Percentiles rank a stretch among this genome's conserved stretches.
Evolutionary conservation across 768 basidiomycete species (phyloP).

Genomic region (Tricholoma flavovirens): DNA sequence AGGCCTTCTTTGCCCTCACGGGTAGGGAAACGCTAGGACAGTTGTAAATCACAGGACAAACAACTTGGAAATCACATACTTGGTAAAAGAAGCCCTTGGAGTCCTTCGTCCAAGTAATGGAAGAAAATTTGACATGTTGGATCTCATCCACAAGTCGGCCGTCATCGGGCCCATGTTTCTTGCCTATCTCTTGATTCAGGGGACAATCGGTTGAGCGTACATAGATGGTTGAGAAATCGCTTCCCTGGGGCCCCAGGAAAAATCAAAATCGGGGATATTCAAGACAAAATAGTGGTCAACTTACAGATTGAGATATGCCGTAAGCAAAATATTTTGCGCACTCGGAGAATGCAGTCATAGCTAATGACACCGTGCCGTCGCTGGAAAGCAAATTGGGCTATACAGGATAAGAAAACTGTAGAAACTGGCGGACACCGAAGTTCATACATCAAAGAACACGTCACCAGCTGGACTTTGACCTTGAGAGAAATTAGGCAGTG

Average conservation of each 20-base stretch:
- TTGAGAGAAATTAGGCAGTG: slow-evolving; percentile 49
- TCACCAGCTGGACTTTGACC: slow-evolving; percentile 46
- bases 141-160: slow-evolving; percentile 59
- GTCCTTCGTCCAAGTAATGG: slow-evolving; percentile 69
- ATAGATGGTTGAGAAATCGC: slow-evolving; percentile 67
- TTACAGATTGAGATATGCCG: slow-evolving; percentile 64
- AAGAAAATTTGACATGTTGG: slow-evolving; percentile 72
- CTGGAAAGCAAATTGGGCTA: slow-evolving; percentile 66
- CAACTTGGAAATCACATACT: slow-evolving; percentile 18
- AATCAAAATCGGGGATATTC: not conserved
- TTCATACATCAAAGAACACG: slow-evolving; percentile 71
- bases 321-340: slow-evolving; percentile 73
- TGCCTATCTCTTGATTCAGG: slow-evolving; percentile 36
- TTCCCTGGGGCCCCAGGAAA: slow-evolving; percentile 46
- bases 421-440: not conserved
- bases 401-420: not conserved
- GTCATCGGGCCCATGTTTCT: slow-evolving; percentile 37
- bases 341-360: slow-evolving; percentile 54
- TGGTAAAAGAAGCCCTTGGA: slow-evolving; percentile 85
- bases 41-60: not conserved
- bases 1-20: slow-evolving; percentile 44
- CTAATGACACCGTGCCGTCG: slow-evolving; percentile 68
- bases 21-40: slow-evolving; percentile 51
- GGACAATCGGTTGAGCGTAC: slow-evolving; percentile 59
- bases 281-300: slow-evolving; percentile 3